Evolutionary conservation across 2,329 filamentous ascomycete species (phyloP), one percentile per base, ranked within the genome.

Genomic region (Aspergillus sp.): DNA sequence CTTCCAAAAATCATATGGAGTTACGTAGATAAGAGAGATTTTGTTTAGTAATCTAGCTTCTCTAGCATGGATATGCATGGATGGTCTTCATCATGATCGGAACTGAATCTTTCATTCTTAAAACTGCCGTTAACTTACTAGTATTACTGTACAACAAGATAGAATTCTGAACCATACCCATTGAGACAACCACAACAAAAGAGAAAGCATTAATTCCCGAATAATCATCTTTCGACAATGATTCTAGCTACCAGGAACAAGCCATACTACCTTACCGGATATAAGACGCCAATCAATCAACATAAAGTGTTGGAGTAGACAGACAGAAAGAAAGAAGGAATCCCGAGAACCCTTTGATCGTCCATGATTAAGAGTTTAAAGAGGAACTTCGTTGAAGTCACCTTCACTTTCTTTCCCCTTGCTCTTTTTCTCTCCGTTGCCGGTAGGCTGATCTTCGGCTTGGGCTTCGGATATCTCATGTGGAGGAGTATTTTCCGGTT

Each of bases 301-400:
- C 38, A 41, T 41, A 29, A 45, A 9, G n/a, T 27, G 39, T 6
- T 19, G 19, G 19, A 43, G 40, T 29, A 33, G 8, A 47, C 27
- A 27, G 35, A 32, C 32, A 38, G 30, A 41, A 27, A 33, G 7
- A 29, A 44, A 19, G 39, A 46, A 27, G 9, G 9, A 41, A 29
- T 29, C 29, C 35, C 7, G 10, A 41, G 19, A 12, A 29, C 39
- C 26, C 39, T 41, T 9, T 7, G 34, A 36, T 19, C n/a, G 4
- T 36, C 34, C 34, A 36, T 36, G n/a, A 39, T 39, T 27, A 28
- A 39, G 3, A 28, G 19, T 19, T 19, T 39, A 65, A 42, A 66
- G 57, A 30, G 63, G 61, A 10, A 66, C 60, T 53, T 66, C 62
- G 29, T 63, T 65, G 43, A 66, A 65, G 45, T 65, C 62, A 4